Conservation (phyloP, 1,139 yeast species). For the Saccharomyces hybrid region DNA sequence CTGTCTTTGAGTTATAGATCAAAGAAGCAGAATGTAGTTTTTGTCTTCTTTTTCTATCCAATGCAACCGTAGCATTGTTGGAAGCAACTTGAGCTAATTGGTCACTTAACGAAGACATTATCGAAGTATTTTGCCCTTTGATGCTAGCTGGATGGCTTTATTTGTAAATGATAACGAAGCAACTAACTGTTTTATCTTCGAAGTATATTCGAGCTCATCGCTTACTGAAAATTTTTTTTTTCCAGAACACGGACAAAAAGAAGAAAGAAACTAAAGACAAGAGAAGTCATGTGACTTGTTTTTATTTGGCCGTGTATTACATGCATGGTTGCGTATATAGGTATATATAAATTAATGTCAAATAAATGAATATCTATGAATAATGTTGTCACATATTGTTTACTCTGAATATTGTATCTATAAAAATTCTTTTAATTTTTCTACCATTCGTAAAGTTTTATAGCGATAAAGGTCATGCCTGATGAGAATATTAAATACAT, state of each 20-base stretch:
- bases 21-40: conserved; percentile 83
- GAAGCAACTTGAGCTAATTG: conserved; percentile 72
- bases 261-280: neutral
- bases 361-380: neutral
- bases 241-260: neutral
- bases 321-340: too few relatives aligned
- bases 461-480: neutral
- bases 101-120: conserved; percentile 54
- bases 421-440: neutral
- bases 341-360: neutral
- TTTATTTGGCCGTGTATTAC: too few relatives aligned
- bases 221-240: conserved; percentile 4
- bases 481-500: neutral
- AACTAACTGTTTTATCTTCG: neutral
- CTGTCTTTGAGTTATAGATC: conserved; percentile 76
- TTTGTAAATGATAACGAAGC: neutral
- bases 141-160: neutral
- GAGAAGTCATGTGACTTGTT: neutral
- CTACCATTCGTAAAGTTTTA: neutral
- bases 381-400: too few relatives aligned
- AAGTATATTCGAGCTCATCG: conserved; percentile 8
- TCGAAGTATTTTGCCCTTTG: neutral
- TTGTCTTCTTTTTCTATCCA: conserved; percentile 80
- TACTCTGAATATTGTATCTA: too few relatives aligned
- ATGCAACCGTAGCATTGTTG: conserved; percentile 61